phyloP scores from a whole-genome alignment of 2,329 filamentous ascomycete genomes.

The Penicillium sp. region DNA sequence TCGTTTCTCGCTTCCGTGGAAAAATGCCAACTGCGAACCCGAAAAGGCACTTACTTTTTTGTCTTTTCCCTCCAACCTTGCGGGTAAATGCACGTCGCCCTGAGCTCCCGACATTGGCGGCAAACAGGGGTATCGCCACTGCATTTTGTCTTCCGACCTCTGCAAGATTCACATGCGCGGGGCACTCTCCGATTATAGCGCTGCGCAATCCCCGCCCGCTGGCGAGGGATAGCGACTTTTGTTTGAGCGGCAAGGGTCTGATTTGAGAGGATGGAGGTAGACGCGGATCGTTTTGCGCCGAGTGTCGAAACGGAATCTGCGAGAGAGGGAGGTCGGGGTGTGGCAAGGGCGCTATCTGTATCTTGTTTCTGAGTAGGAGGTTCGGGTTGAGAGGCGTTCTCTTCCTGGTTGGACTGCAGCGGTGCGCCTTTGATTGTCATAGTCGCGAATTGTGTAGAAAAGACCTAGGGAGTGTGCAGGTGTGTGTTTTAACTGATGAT shows the following conservation, averaged over 20 bases:
- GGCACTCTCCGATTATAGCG: constrained; percentile 23
- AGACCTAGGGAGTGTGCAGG: neutral
- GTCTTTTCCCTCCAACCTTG: constrained; percentile 42
- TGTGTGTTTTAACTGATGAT: constrained; percentile 4
- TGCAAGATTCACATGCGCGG: constrained; percentile 41
- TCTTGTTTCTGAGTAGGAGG: neutral
- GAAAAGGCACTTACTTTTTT: constrained; percentile 32
- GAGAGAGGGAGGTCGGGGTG: constrained; percentile 8
- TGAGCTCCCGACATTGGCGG: constrained; percentile 38
- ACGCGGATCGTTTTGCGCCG: neutral
- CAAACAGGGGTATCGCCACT: constrained; percentile 41
- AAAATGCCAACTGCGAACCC: neutral
- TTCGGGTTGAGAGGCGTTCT: neutral
- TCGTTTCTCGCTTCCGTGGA: neutral
- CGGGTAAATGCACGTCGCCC: constrained; percentile 37
- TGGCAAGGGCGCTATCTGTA: neutral
- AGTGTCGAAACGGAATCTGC: constrained; percentile 8
- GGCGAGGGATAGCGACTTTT: constrained; percentile 35
- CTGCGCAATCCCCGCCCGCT: constrained; percentile 23
- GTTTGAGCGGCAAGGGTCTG: neutral
- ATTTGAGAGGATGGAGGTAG: neutral
- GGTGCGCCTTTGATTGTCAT: constrained; percentile 20
- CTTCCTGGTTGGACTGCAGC: neutral
- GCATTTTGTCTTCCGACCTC: constrained; percentile 42
- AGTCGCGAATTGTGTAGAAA: neutral